These are phyloP conservation scores for Pyrenopolyporus hunteri DNA, from an alignment of 495 filamentous ascomycete species.

Conservation along the genomic window DNA sequence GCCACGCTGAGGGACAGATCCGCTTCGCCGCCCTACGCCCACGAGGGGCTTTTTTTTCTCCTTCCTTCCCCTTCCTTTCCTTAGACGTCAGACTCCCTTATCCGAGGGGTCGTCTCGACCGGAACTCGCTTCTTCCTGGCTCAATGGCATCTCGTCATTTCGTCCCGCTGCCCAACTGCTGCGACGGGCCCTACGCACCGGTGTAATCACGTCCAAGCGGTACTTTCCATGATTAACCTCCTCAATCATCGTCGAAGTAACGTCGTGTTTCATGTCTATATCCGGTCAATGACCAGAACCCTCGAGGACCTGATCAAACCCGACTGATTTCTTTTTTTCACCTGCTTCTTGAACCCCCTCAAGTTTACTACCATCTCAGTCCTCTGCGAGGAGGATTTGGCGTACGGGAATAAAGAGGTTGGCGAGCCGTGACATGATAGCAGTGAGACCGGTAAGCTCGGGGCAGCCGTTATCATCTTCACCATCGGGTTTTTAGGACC, in stretches of 20 bases:
- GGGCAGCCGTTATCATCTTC: constrained; percentile 5
- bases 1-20: constrained; percentile 17
- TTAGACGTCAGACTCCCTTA: constrained; percentile 20
- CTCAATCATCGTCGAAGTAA: constrained; percentile 24
- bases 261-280: constrained; percentile 20
- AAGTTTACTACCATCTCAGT: no score
- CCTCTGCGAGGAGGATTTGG: neutral
- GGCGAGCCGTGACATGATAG: neutral
- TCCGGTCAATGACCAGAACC: neutral
- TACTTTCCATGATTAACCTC: neutral
- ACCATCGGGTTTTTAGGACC: constrained; percentile 17
- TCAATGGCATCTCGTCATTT: constrained; percentile 25
- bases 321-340: neutral
- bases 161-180: constrained; percentile 17
- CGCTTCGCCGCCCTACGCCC: neutral
- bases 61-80: neutral
- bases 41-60: constrained; percentile 1
- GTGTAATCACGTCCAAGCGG: constrained; percentile 14
- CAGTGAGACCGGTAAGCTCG: constrained; percentile 11
- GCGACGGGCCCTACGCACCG: neutral
- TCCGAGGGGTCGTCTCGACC: constrained; percentile 32
- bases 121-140: constrained; percentile 20
- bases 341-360: no score
- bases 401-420: neutral
- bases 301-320: neutral